Evolutionary conservation across 192 early-diverging fungal genomes (phyloP).

Genomic region (Chytriomyces sp.): DNA sequence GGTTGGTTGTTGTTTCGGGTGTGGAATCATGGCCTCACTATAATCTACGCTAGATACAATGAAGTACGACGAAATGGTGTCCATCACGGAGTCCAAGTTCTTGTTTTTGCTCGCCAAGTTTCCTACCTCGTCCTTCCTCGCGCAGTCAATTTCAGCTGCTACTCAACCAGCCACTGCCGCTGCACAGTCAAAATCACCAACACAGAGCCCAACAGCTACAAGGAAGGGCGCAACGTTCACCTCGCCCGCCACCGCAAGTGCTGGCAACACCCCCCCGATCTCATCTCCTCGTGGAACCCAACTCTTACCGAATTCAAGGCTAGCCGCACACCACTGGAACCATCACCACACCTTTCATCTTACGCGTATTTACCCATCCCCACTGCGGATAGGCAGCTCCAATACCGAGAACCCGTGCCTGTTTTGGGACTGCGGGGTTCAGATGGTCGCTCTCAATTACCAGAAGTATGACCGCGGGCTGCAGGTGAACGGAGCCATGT

Average conservation of each 20-base stretch:
- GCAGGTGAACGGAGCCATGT: conserved; percentile 87
- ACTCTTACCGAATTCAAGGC: too few species aligned
- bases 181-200: background rate
- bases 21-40: background rate
- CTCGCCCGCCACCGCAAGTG: background rate
- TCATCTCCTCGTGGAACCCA: background rate
- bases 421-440: conserved; percentile 79
- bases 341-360: conserved; percentile 37
- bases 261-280: background rate
- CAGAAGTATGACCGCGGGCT: conserved; percentile 80
- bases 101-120: conserved; percentile 49
- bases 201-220: background rate
- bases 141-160: background rate
- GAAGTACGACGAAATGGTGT: conserved; percentile 66
- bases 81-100: conserved; percentile 72
- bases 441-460: conserved; percentile 90
- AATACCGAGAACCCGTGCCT: conserved; percentile 80
- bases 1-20: conserved; percentile 10
- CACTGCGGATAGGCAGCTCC: conserved; percentile 74
- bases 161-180: background rate
- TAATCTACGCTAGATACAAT: conserved; percentile 47
- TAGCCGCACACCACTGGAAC: too few species aligned
- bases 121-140: background rate
- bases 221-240: background rate
- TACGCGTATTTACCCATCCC: conserved; percentile 80